These are phyloP conservation scores for Echeveria elegans DNA, from an alignment of 164 flowering plant species.

Conservation along the genomic window DNA sequence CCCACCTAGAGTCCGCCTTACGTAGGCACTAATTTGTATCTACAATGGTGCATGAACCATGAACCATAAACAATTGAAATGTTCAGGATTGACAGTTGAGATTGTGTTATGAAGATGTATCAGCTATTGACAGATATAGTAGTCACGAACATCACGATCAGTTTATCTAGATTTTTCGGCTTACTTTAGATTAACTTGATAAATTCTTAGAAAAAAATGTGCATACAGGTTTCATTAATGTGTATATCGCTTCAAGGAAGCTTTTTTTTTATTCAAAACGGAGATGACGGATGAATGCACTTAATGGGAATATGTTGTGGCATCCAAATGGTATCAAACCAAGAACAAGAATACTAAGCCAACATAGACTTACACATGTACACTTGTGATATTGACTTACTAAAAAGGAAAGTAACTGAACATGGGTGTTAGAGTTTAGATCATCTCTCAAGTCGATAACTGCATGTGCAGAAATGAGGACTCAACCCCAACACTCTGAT, in stretches of 20 bases:
- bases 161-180: too few relatives aligned
- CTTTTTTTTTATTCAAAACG: not conserved
- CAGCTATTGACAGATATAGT: not conserved
- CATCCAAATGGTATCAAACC: slow-evolving; percentile 2
- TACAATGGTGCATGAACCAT: slow-evolving; percentile 4
- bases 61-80: not conserved
- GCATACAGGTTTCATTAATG: not conserved
- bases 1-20: not conserved
- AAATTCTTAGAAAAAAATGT: too few relatives aligned
- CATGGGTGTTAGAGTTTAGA: not conserved
- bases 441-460: not conserved
- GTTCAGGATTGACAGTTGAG: not conserved
- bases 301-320: not conserved
- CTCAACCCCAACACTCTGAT: not conserved
- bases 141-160: too few relatives aligned
- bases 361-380: not conserved
- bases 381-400: not conserved
- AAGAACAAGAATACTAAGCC: not conserved
- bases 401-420: not conserved
- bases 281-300: not conserved
- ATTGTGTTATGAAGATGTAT: not conserved
- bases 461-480: slow-evolving; percentile 2
- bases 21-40: not conserved
- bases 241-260: not conserved
- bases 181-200: too few relatives aligned